A percentile compares a stretch with the other conserved stretches of the same genome.
Conservation (phyloP, 2,329 filamentous ascomycete species). For the Phaeophleospora eucalypticola region DNA sequence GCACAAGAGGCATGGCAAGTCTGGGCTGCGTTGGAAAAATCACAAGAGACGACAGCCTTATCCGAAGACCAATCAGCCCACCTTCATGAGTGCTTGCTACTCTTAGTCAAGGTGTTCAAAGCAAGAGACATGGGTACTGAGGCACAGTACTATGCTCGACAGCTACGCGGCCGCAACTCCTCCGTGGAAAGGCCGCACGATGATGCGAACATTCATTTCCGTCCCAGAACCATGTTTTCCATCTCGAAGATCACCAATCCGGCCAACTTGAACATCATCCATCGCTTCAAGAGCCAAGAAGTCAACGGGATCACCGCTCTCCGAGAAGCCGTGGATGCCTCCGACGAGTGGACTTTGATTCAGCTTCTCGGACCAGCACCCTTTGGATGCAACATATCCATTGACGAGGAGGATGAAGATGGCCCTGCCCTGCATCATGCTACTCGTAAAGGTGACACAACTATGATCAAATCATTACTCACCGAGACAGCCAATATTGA, state of each 20-base stretch:
- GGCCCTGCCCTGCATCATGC: background rate
- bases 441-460: background rate
- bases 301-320: background rate
- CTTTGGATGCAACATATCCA: background rate
- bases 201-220: background rate
- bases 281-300: background rate
- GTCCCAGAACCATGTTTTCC: background rate
- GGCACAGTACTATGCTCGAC: background rate
- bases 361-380: background rate
- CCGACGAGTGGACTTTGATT: background rate
- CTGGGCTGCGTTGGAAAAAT: background rate
- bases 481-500: background rate
- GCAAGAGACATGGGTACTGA: background rate
- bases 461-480: background rate
- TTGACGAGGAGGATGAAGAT: background rate
- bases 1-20: background rate
- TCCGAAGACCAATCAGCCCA: background rate
- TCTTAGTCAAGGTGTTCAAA: background rate
- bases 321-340: background rate
- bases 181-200: background rate
- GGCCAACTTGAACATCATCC: background rate
- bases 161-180: background rate
- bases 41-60: background rate
- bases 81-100: background rate
- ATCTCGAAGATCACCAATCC: background rate